phyloP scores from a whole-genome alignment of 345 rosid species.

The Carallia brachiata region DNA sequence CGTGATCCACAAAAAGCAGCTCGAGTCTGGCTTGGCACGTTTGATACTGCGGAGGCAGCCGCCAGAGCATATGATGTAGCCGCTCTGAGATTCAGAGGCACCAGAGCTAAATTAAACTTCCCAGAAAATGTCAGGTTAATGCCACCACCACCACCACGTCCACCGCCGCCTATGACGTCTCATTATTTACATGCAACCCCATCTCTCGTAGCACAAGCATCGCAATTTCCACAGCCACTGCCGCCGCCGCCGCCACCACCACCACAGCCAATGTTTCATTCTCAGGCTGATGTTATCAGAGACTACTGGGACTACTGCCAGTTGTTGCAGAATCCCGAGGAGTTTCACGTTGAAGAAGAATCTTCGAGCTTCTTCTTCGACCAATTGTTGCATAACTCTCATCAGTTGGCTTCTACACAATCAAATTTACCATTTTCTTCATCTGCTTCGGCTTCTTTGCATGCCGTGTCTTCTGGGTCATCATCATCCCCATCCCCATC shows the following conservation, averaged over 20 bases:
- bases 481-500: slow-evolving; percentile 6
- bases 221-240: slow-evolving; percentile 8
- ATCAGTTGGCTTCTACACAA: slow-evolving; percentile 29
- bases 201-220: neutral
- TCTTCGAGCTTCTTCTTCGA: slow-evolving; percentile 30
- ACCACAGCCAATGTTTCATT: slow-evolving; percentile 16
- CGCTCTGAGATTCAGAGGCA: slow-evolving; percentile 80
- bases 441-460: slow-evolving; percentile 23
- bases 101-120: slow-evolving; percentile 80
- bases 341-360: slow-evolving; percentile 18
- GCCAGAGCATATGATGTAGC: slow-evolving; percentile 92
- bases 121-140: slow-evolving; percentile 53
- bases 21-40: slow-evolving; percentile 87
- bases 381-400: slow-evolving; percentile 40
- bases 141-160: slow-evolving; percentile 26
- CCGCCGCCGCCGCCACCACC: slow-evolving; percentile 10
- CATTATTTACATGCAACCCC: neutral
- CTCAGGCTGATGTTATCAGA: slow-evolving; percentile 25
- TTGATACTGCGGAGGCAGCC: slow-evolving; percentile 79
- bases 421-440: slow-evolving; percentile 25
- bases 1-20: slow-evolving; percentile 83
- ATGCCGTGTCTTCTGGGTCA: neutral
- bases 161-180: too few species aligned
- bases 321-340: slow-evolving; percentile 43
- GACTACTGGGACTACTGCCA: slow-evolving; percentile 54